Conservation (phyloP, 352 stramenopile species). For the Phytopythium kandeliae region DNA sequence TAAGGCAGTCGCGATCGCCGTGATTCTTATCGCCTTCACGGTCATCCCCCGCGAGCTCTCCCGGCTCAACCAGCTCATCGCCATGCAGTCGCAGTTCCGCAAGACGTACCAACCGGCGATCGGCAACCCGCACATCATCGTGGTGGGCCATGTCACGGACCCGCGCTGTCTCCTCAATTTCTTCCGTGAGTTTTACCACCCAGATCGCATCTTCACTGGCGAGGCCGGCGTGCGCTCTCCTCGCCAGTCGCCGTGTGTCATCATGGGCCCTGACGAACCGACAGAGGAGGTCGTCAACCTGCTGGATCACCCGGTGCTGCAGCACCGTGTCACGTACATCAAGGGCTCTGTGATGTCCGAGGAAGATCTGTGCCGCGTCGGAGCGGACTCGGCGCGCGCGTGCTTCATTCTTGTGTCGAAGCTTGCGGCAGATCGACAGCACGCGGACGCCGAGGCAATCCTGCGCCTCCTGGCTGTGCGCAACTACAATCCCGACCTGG, state of each 20-base stretch:
- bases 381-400: conserved; percentile 37
- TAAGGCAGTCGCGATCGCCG: conserved; percentile 31
- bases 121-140: conserved; percentile 47
- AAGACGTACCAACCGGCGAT: conserved; percentile 45
- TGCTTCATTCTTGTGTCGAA: conserved; percentile 59
- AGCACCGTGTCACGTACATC: conserved; percentile 57
- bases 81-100: conserved; percentile 60
- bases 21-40: conserved; percentile 57
- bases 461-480: conserved; percentile 53
- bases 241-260: conserved; percentile 29
- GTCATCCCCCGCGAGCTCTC: conserved; percentile 50
- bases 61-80: conserved; percentile 44
- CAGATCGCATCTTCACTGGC: conserved; percentile 31
- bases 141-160: conserved; percentile 50
- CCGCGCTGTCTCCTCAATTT: conserved; percentile 47
- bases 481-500: conserved; percentile 51
- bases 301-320: conserved; percentile 51
- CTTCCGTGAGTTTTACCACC: conserved; percentile 60
- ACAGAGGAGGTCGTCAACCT: conserved; percentile 44
- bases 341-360: conserved; percentile 63
- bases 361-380: conserved; percentile 58
- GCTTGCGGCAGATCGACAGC: conserved; percentile 23
- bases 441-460: conserved; percentile 49
- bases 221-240: conserved; percentile 1
- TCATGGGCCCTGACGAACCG: conserved; percentile 47